Conservation (phyloP, 345 rosid genomes). For the Microthlaspi erraticum region DNA sequence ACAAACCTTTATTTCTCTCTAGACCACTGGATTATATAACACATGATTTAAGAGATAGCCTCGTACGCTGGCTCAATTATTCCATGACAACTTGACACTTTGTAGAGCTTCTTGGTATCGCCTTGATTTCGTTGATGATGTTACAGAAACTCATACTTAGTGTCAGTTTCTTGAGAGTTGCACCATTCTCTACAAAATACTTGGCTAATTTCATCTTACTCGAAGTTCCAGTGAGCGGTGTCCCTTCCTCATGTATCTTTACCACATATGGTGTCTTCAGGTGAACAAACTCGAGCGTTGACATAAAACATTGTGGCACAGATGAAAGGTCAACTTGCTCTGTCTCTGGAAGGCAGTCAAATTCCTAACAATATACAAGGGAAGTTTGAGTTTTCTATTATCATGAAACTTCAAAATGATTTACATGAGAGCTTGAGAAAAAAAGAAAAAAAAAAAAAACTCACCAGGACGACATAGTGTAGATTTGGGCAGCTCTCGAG, state of each 20-base stretch:
- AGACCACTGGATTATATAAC: too few species aligned
- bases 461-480: constrained; percentile 19
- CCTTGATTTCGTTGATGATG: constrained; percentile 30
- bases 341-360: constrained; percentile 16
- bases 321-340: constrained; percentile 9
- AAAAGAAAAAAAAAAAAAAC: constrained; percentile 16
- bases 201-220: constrained; percentile 37
- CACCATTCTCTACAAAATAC: constrained; percentile 32
- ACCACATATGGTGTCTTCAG: background rate
- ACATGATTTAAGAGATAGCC: background rate
- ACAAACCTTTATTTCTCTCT: background rate
- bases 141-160: constrained; percentile 29
- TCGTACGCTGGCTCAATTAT: constrained; percentile 22
- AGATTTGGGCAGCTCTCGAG: constrained; percentile 38
- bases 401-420: background rate
- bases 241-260: constrained; percentile 2
- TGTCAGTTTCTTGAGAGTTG: constrained; percentile 28
- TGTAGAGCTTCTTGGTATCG: constrained; percentile 25
- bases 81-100: constrained; percentile 36
- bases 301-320: constrained; percentile 35
- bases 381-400: background rate
- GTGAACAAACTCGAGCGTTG: constrained; percentile 38
- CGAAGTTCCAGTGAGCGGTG: background rate
- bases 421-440: constrained; percentile 13
- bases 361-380: constrained; percentile 15